Percentiles rank a stretch among this genome's conserved stretches.
Evolutionary conservation across 2,329 filamentous ascomycete species (phyloP).

Genomic region (Metarhizium album): DNA sequence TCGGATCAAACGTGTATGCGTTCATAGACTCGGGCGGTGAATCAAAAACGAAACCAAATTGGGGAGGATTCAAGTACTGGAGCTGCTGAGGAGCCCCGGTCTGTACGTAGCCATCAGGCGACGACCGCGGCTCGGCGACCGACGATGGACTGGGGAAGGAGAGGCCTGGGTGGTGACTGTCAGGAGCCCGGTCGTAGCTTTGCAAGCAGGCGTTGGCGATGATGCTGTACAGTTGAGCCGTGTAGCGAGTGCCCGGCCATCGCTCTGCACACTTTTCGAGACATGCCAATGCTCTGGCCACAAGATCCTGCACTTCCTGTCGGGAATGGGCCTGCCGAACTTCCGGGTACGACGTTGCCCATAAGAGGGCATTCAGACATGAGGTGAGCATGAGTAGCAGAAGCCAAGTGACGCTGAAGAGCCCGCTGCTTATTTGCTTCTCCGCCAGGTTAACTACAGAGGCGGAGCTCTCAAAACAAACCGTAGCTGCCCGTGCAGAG

Average conservation of each 20-base stretch:
- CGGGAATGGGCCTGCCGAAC: slow-evolving; percentile 62
- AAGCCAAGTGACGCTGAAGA: slow-evolving; percentile 86
- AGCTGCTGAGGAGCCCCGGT: slow-evolving; percentile 19
- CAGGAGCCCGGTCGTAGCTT: slow-evolving; percentile 56
- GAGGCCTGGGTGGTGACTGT: slow-evolving; percentile 14
- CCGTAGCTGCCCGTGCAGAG: slow-evolving; percentile 63
- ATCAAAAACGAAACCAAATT: slow-evolving; percentile 50
- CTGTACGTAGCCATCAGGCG: slow-evolving; percentile 19
- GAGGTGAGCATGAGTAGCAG: slow-evolving; percentile 86
- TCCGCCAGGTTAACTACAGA: slow-evolving; percentile 74
- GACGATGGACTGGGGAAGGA: slow-evolving; percentile 25
- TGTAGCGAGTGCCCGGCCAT: slow-evolving; percentile 84
- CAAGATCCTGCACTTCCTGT: slow-evolving; percentile 65
- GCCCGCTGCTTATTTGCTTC: slow-evolving; percentile 64
- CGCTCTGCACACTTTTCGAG: slow-evolving; percentile 72
- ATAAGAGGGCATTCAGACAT: slow-evolving; percentile 82
- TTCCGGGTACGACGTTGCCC: slow-evolving; percentile 80
- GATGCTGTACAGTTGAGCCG: slow-evolving; percentile 76
- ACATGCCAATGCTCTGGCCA: slow-evolving; percentile 65
- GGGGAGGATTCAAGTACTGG: slow-evolving; percentile 36
- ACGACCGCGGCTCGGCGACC: slow-evolving; percentile 20
- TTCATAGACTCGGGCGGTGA: slow-evolving; percentile 43
- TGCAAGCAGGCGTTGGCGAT: slow-evolving; percentile 78
- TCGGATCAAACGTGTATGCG: slow-evolving; percentile 31
- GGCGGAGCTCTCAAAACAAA: slow-evolving; percentile 73